phyloP scores from a whole-genome alignment of 331 rosid species.

The Telfairia occidentalis region DNA sequence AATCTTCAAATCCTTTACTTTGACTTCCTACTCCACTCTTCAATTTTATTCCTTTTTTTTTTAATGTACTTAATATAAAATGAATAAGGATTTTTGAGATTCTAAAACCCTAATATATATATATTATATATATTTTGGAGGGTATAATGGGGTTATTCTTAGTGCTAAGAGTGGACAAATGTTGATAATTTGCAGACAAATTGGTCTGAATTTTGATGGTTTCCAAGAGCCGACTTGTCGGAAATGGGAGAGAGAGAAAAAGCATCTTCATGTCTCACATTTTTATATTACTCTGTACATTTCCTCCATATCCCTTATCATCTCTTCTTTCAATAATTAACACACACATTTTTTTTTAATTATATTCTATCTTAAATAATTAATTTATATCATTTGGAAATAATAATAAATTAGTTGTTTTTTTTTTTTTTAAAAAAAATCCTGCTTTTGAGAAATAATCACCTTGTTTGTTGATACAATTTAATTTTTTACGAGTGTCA shows the following conservation, averaged over 20 bases:
- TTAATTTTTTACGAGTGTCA: too few relatives aligned
- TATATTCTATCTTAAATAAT: too few relatives aligned
- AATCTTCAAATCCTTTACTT: neutral
- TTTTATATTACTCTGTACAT: neutral
- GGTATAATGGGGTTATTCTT: neutral
- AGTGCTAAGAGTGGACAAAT: neutral
- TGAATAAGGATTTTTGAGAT: neutral
- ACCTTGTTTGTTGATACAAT: too few relatives aligned
- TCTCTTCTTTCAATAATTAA: neutral
- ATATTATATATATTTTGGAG: too few relatives aligned
- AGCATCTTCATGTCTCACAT: neutral
- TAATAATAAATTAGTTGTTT: neutral
- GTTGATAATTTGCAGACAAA: constrained; percentile 1
- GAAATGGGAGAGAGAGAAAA: constrained; percentile 8
- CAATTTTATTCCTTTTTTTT: neutral
- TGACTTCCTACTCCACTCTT: neutral
- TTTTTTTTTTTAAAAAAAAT: too few relatives aligned
- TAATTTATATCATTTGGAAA: neutral
- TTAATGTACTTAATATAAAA: too few relatives aligned
- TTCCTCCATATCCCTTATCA: neutral
- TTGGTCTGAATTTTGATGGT: constrained; percentile 5
- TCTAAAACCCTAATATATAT: constrained; percentile 3
- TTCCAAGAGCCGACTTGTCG: constrained; percentile 15
- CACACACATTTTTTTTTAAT: neutral
- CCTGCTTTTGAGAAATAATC: too few relatives aligned